Evolutionary conservation across 2,329 filamentous ascomycete species (phyloP).

Genomic region (Cordyceps militaris): DNA sequence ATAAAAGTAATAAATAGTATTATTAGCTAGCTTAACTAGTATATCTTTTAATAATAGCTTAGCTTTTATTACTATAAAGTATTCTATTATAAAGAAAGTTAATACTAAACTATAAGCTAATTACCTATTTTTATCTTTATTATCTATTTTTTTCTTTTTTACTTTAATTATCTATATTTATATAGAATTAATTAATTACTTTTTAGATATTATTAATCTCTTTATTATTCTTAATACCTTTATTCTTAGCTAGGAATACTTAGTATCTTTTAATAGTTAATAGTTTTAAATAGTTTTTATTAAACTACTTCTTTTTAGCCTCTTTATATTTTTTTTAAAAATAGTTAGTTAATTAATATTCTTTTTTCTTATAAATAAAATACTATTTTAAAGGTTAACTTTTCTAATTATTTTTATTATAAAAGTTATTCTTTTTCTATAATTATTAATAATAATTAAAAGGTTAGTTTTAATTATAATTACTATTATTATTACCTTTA

Average conservation of each 20-base stretch:
- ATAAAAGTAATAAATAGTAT: neutral
- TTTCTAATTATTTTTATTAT: neutral
- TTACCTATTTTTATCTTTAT: neutral
- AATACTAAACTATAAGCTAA: neutral
- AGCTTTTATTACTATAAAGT: neutral
- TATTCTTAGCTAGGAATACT: neutral
- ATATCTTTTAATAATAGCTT: neutral
- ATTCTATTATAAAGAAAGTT: neutral
- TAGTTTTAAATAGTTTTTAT: neutral
- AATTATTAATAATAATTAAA: neutral
- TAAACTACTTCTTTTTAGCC: neutral
- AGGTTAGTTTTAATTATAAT: neutral
- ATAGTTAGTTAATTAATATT: neutral
- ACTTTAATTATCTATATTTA: neutral
- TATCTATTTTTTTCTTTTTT: neutral
- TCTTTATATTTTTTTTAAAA: neutral
- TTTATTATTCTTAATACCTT: neutral
- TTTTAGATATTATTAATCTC: neutral
- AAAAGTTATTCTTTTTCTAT: neutral
- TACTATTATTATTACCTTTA: neutral
- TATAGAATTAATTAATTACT: neutral
- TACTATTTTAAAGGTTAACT: neutral
- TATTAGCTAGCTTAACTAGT: neutral
- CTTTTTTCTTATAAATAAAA: neutral
- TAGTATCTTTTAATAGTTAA: neutral